Percentiles rank a stretch among this genome's conserved stretches.
These are phyloP conservation scores for Mycena floridula DNA, from an alignment of 768 basidiomycete species.

Conservation along the genomic window DNA sequence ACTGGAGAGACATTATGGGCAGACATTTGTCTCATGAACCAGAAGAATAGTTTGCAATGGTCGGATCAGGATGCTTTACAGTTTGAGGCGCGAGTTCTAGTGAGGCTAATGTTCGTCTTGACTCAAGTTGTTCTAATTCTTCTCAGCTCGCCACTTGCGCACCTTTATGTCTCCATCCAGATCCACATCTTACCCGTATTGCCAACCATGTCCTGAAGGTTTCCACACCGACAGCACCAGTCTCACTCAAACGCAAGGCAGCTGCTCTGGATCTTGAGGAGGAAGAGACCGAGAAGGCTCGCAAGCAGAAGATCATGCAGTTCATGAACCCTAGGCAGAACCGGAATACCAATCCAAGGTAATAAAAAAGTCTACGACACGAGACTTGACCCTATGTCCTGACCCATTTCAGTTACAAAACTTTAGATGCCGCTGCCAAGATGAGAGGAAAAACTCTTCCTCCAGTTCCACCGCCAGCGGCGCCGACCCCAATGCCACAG, in stretches of 20 bases:
- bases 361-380: no score
- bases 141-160: conserved; percentile 65
- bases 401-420: conserved; percentile 28
- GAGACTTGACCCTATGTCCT: conserved; percentile 24
- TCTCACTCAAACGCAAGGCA: conserved; percentile 74
- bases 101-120: conserved; percentile 28
- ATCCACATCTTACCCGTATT: conserved; percentile 69
- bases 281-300: conserved; percentile 69
- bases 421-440: conserved; percentile 28
- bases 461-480: background rate
- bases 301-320: conserved; percentile 68
- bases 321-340: conserved; percentile 64
- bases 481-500: background rate
- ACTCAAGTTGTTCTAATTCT: conserved; percentile 10
- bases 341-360: conserved; percentile 48
- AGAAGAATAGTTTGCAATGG: conserved; percentile 52
- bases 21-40: conserved; percentile 67
- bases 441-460: conserved; percentile 25
- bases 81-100: conserved; percentile 68
- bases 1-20: conserved; percentile 75
- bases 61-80: conserved; percentile 70
- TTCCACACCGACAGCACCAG: conserved; percentile 66
- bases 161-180: conserved; percentile 75
- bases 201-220: conserved; percentile 71
- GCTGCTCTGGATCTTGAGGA: conserved; percentile 65